Evolutionary conservation across 2,329 filamentous ascomycete genomes (phyloP).

Genomic region (Fusarium sp.): DNA sequence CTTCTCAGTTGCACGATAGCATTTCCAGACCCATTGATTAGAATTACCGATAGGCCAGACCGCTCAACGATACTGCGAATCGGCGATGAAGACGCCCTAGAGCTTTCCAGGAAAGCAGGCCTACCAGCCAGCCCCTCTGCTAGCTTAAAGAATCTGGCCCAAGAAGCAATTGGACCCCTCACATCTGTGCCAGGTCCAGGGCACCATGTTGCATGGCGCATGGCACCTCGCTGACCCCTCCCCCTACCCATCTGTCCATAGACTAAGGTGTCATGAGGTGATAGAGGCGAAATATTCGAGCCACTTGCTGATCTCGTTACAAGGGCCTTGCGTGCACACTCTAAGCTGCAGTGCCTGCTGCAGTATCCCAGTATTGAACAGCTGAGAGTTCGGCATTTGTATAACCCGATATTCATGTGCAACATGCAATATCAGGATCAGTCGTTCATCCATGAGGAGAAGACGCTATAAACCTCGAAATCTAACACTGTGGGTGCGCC

Average conservation of each 20-base stretch:
- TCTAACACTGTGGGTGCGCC: slow-evolving; percentile 38
- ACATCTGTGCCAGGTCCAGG: slow-evolving; percentile 23
- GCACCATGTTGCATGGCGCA: slow-evolving; percentile 1
- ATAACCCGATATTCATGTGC: background rate
- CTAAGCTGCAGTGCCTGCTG: background rate
- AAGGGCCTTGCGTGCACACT: background rate
- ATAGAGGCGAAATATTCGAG: slow-evolving; percentile 30
- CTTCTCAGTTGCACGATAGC: slow-evolving; percentile 8
- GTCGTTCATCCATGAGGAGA: background rate
- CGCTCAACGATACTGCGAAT: slow-evolving; percentile 39
- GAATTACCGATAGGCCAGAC: slow-evolving; percentile 33
- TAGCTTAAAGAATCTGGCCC: slow-evolving; percentile 23
- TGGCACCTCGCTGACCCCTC: slow-evolving; percentile 12
- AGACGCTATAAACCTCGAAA: background rate
- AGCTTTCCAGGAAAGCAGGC: background rate
- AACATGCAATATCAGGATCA: background rate
- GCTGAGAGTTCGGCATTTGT: background rate
- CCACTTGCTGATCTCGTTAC: slow-evolving; percentile 25
- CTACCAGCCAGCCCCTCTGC: slow-evolving; percentile 14
- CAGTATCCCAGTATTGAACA: background rate
- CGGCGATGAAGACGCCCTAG: slow-evolving; percentile 38
- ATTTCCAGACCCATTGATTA: slow-evolving; percentile 2
- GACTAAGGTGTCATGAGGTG: slow-evolving; percentile 23
- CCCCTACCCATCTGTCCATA: background rate
- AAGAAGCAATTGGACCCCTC: slow-evolving; percentile 31